phyloP scores from a whole-genome alignment of 1,284 basidiomycete genomes.

The Ceratobasidium sp. region DNA sequence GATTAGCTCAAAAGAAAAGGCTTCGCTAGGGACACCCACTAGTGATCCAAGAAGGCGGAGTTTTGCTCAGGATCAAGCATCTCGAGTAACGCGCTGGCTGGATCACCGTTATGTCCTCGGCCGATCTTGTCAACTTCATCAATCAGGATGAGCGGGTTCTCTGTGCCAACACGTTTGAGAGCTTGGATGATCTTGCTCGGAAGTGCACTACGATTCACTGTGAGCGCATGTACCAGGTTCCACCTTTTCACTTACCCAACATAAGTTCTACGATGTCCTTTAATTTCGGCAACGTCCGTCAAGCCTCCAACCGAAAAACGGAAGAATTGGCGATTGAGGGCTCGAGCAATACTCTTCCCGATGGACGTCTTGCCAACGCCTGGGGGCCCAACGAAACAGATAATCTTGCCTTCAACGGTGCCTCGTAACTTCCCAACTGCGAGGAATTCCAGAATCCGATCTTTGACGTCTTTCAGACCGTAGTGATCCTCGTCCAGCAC shows the following conservation, averaged over 20 bases:
- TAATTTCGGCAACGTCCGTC: constrained; percentile 98
- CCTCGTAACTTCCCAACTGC: constrained; percentile 97
- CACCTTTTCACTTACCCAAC: constrained; percentile 71
- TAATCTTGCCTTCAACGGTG: constrained; percentile 98
- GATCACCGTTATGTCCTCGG: constrained; percentile 96
- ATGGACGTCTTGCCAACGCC: constrained; percentile 97
- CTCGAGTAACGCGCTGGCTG: constrained; percentile 92
- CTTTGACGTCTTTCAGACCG: constrained; percentile 95
- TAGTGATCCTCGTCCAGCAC: constrained; percentile 98
- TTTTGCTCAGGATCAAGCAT: constrained; percentile 99
- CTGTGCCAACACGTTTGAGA: constrained; percentile 94
- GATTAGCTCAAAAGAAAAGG: not conserved
- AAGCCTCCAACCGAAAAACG: constrained; percentile 97
- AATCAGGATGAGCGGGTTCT: constrained; percentile 96
- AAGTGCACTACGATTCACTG: constrained; percentile 72
- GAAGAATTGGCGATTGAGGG: constrained; percentile 90
- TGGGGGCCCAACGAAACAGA: constrained; percentile 96
- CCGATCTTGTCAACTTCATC: constrained; percentile 99
- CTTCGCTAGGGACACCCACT: constrained; percentile 65
- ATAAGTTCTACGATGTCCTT: constrained; percentile 97
- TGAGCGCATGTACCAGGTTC: constrained; percentile 5
- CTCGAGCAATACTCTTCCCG: constrained; percentile 93
- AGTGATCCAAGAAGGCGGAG: constrained; percentile 95
- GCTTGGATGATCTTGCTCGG: constrained; percentile 99
- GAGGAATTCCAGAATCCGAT: constrained; percentile 97